A percentile compares a stretch with the other conserved stretches of the same genome.
Conservation (phyloP, 495 filamentous ascomycete genomes). For the Paragyromitra xinjiangensis region DNA sequence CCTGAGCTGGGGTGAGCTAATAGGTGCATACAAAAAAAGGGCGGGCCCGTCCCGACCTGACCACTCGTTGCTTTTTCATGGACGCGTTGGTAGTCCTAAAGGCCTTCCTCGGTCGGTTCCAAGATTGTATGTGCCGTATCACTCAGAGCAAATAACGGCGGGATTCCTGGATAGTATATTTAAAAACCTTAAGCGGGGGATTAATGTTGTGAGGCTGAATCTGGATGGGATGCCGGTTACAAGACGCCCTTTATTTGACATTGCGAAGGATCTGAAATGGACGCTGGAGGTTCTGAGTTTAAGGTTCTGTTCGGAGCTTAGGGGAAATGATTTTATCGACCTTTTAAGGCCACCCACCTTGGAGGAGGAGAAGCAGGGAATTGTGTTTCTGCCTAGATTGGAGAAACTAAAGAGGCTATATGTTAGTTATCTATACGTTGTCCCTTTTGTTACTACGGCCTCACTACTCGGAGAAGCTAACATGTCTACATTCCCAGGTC, state of each 20-base stretch:
- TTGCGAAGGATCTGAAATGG: slow-evolving; percentile 6
- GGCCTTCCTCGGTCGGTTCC: not conserved
- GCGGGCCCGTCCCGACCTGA: not conserved
- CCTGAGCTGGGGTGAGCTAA: not conserved
- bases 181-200: not conserved
- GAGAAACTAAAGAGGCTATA: not conserved
- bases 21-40: not conserved
- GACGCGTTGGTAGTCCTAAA: not conserved
- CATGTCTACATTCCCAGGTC: not conserved
- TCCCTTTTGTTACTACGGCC: too few species aligned
- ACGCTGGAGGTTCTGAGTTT: slow-evolving; percentile 33
- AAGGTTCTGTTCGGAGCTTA: slow-evolving; percentile 20
- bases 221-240: slow-evolving; percentile 35
- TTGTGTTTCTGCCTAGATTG: not conserved
- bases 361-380: not conserved
- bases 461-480: not conserved
- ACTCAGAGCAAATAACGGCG: slow-evolving; percentile 16
- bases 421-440: not conserved
- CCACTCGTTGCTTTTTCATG: not conserved
- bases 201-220: slow-evolving; percentile 24
- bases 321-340: slow-evolving; percentile 26
- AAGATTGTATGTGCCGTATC: slow-evolving; percentile 10
- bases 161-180: slow-evolving; percentile 29
- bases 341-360: slow-evolving; percentile 2
- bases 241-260: slow-evolving; percentile 7